Evolutionary conservation across 2,329 filamentous ascomycete species (phyloP).

Genomic region (Phialocephala sp.): DNA sequence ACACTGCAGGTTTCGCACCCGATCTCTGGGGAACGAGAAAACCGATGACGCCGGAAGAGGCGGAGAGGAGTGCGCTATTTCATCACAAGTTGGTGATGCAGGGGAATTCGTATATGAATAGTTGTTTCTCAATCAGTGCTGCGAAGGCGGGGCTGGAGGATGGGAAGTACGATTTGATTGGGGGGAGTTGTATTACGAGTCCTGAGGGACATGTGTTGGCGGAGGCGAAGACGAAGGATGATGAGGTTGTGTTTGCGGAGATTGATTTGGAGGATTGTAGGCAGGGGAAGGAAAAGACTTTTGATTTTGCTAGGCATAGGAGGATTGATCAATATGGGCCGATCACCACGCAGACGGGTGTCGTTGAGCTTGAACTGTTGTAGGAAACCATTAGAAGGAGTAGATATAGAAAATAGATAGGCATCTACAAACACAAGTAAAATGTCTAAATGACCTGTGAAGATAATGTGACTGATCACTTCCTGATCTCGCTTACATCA

Average conservation of each 20-base stretch:
- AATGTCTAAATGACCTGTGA: background rate
- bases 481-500: too few species aligned
- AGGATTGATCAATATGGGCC: constrained; percentile 51
- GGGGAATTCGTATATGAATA: constrained; percentile 58
- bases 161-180: constrained; percentile 55
- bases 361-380: constrained; percentile 45
- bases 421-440: background rate
- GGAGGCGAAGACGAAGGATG: constrained; percentile 52
- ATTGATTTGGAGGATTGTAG: constrained; percentile 55
- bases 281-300: constrained; percentile 53
- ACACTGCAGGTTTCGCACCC: constrained; percentile 55
- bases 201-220: constrained; percentile 57
- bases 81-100: constrained; percentile 59
- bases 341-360: constrained; percentile 49
- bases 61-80: constrained; percentile 54
- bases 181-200: constrained; percentile 53
- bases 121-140: constrained; percentile 55
- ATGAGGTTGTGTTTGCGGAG: constrained; percentile 57
- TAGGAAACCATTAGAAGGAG: constrained; percentile 14
- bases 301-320: constrained; percentile 52
- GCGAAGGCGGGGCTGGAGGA: constrained; percentile 58
- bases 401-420: background rate
- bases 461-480: background rate
- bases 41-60: constrained; percentile 50
- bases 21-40: constrained; percentile 50